Conservation (phyloP, 805 yeast genomes). For the Monosporozyma unispora region DNA sequence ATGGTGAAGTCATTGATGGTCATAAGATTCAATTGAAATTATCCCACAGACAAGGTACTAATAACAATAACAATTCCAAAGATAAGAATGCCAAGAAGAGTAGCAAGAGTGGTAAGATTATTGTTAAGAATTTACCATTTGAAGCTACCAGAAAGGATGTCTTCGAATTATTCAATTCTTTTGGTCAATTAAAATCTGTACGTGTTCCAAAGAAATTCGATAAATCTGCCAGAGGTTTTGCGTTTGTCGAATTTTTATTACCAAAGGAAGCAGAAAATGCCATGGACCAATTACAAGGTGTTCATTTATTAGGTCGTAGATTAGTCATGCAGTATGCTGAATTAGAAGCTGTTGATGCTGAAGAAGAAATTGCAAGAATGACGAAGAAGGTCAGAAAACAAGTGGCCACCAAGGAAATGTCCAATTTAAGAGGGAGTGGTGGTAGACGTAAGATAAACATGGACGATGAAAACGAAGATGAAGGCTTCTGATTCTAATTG, state of each 20-base stretch:
- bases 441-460: constrained; percentile 63
- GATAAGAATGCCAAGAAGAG: constrained; percentile 25
- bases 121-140: constrained; percentile 94
- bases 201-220: constrained; percentile 95
- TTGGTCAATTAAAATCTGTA: constrained; percentile 89
- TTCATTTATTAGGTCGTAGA: constrained; percentile 91
- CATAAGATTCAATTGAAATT: constrained; percentile 84
- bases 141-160: constrained; percentile 91
- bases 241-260: constrained; percentile 85
- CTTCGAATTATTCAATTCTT: constrained; percentile 85
- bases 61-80: constrained; percentile 18
- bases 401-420: constrained; percentile 65
- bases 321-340: constrained; percentile 90
- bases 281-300: constrained; percentile 88
- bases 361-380: constrained; percentile 85
- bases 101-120: constrained; percentile 59
- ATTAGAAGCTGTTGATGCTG: constrained; percentile 71
- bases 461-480: constrained; percentile 33
- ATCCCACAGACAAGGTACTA: constrained; percentile 62
- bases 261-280: constrained; percentile 90
- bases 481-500: neutral
- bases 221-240: constrained; percentile 93
- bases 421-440: constrained; percentile 60
- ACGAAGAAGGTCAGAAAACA: constrained; percentile 77
- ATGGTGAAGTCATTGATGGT: constrained; percentile 76